Evolutionary conservation across 768 basidiomycete genomes (phyloP).

Genomic region (Leccinum obscurum): DNA sequence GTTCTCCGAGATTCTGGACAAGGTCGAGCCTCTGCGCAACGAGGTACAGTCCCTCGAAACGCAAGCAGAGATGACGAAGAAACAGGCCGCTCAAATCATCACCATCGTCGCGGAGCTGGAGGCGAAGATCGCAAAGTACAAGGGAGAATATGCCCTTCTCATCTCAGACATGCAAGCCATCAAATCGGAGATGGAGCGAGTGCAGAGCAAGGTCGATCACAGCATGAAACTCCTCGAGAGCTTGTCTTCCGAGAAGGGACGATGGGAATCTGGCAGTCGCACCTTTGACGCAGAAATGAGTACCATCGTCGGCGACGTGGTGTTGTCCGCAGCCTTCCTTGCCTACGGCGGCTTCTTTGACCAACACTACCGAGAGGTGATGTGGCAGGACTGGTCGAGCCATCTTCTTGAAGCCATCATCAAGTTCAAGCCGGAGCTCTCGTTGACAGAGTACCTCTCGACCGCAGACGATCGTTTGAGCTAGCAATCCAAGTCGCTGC

Average conservation of each 20-base stretch:
- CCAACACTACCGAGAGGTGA: conserved; percentile 94
- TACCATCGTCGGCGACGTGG: conserved; percentile 95
- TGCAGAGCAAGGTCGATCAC: conserved; percentile 95
- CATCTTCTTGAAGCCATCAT: conserved; percentile 89
- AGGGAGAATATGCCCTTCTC: conserved; percentile 94
- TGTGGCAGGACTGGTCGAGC: conserved; percentile 94
- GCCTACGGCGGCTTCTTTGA: conserved; percentile 99
- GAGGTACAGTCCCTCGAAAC: conserved; percentile 92
- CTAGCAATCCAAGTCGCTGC: conserved; percentile 96
- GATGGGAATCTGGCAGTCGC: conserved; percentile 94
- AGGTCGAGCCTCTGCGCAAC: conserved; percentile 92
- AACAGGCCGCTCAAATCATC: conserved; percentile 87
- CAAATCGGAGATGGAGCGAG: conserved; percentile 96
- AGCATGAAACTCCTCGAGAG: conserved; percentile 94
- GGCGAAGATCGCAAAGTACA: conserved; percentile 88
- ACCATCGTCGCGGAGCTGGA: conserved; percentile 93
- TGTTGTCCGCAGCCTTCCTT: conserved; percentile 93
- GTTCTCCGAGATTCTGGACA: conserved; percentile 97
- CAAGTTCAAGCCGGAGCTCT: conserved; percentile 89
- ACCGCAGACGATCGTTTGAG: conserved; percentile 93
- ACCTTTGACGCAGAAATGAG: conserved; percentile 99
- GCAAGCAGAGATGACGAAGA: conserved; percentile 93
- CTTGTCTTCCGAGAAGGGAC: conserved; percentile 88
- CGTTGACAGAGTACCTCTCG: conserved; percentile 93
- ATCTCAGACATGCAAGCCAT: conserved; percentile 98